Conservation (phyloP, 176 grass and related monocot genomes). For the Musa troglodytarum region DNA sequence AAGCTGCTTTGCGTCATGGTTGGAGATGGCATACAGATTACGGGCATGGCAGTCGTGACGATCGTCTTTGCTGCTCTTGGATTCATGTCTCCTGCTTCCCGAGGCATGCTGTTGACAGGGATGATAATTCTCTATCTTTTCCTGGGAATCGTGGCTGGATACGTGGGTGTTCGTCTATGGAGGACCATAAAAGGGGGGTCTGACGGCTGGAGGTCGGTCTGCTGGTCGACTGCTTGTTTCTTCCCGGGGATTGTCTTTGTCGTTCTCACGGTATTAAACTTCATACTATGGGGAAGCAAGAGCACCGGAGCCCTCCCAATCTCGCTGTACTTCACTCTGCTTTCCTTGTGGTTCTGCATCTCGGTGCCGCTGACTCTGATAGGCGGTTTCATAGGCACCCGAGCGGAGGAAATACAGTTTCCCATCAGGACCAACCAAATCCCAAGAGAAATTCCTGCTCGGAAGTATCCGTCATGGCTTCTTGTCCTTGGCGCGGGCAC, state of each 20-base stretch:
- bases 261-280: slow-evolving; percentile 65
- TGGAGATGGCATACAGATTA: slow-evolving; percentile 68
- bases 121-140: slow-evolving; percentile 87
- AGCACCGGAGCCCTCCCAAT: slow-evolving; percentile 80
- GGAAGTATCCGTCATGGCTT: slow-evolving; percentile 75
- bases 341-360: slow-evolving; percentile 79
- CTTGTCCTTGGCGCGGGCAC: slow-evolving; percentile 73
- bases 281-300: slow-evolving; percentile 61
- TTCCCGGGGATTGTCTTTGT: slow-evolving; percentile 63
- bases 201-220: slow-evolving; percentile 63
- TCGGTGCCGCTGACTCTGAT: slow-evolving; percentile 62
- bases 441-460: slow-evolving; percentile 61
- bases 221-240: slow-evolving; percentile 73
- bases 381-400: slow-evolving; percentile 57
- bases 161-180: slow-evolving; percentile 52
- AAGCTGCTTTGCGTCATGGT: slow-evolving; percentile 75
- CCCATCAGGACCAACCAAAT: slow-evolving; percentile 80
- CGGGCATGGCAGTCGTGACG: slow-evolving; percentile 61
- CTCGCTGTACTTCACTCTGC: slow-evolving; percentile 70
- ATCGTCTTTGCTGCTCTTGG: slow-evolving; percentile 65
- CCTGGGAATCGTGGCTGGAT: slow-evolving; percentile 66
- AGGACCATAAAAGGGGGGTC: slow-evolving; percentile 61
- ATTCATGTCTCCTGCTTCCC: slow-evolving; percentile 82
- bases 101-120: slow-evolving; percentile 82
- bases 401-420: slow-evolving; percentile 54